Evolutionary conservation across 208 protist genomes (phyloP).

Genomic region (Sergeia podlipaevii): DNA sequence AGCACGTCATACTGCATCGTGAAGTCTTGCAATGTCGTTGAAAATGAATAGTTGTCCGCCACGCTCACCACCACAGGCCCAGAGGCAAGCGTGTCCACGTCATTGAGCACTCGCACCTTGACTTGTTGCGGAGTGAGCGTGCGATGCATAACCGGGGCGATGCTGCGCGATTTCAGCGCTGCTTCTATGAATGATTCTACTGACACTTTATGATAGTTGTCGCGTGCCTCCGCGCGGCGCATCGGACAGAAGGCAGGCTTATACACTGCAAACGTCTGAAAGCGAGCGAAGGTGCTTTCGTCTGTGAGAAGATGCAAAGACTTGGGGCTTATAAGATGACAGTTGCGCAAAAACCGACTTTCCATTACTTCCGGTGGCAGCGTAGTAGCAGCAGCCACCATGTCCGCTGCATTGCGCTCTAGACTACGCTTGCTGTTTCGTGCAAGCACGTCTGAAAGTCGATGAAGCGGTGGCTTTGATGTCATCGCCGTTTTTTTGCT

Average conservation of each 20-base stretch:
- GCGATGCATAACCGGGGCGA: constrained; percentile 37
- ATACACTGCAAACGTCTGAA: constrained; percentile 70
- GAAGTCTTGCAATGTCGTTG: constrained; percentile 38
- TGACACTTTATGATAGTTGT: constrained; percentile 79
- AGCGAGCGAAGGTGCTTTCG: constrained; percentile 34
- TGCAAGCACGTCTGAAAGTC: constrained; percentile 72
- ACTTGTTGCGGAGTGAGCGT: constrained; percentile 20
- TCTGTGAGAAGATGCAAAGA: constrained; percentile 41
- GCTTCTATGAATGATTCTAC: constrained; percentile 77
- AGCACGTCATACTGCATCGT: constrained; percentile 77
- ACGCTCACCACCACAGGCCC: constrained; percentile 74
- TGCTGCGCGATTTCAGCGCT: constrained; percentile 43
- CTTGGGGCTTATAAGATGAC: constrained; percentile 77
- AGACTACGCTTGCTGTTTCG: constrained; percentile 59
- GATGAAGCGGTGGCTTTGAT: constrained; percentile 33
- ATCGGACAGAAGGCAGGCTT: constrained; percentile 90
- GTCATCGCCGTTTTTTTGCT: constrained; percentile 57
- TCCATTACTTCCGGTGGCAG: constrained; percentile 53
- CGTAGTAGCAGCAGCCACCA: constrained; percentile 33
- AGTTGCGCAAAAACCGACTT: constrained; percentile 78
- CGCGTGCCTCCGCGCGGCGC: constrained; percentile 44
- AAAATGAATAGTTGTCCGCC: constrained; percentile 29
- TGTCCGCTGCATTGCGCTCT: constrained; percentile 46
- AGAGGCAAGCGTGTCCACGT: constrained; percentile 57
- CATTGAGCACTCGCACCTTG: constrained; percentile 73